Percentiles rank a stretch among this genome's conserved stretches.
phyloP scores from a whole-genome alignment of 2,329 filamentous ascomycete species.

The Sporothrix schenckii region DNA sequence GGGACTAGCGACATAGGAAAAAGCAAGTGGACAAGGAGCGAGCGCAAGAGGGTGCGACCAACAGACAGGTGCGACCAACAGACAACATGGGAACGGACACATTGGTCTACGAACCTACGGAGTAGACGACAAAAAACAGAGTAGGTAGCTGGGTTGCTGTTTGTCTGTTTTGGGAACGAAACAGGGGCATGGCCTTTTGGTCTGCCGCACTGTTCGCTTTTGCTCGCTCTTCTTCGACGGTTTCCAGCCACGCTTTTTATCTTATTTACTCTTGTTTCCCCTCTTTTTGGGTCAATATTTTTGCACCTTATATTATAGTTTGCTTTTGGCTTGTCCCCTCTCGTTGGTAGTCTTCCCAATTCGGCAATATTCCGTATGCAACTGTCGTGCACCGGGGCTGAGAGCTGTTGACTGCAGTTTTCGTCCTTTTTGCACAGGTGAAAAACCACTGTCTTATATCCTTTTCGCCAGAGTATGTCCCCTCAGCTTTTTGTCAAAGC shows the following conservation, averaged over 20 bases:
- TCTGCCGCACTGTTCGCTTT: neutral
- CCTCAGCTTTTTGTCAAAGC: neutral
- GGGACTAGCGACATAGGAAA: neutral
- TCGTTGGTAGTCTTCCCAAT: neutral
- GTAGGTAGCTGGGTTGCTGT: neutral
- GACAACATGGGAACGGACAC: neutral
- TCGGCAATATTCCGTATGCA: slow-evolving; percentile 6
- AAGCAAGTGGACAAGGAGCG: neutral
- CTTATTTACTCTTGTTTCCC: neutral
- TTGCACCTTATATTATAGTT: neutral
- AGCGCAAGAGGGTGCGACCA: neutral
- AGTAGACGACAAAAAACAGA: neutral
- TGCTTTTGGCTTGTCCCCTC: neutral
- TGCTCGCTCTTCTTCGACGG: slow-evolving; percentile 4
- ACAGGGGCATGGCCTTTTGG: neutral
- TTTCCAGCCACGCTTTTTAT: neutral
- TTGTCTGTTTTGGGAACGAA: neutral
- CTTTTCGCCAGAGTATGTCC: neutral
- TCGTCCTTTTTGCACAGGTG: neutral
- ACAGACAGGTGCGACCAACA: neutral
- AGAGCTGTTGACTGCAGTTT: neutral
- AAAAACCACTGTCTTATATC: neutral
- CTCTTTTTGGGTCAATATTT: neutral
- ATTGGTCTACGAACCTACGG: too few relatives aligned
- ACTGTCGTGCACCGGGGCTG: slow-evolving; percentile 7